These are phyloP conservation scores for Scutellaria galericulata DNA, from an alignment of 257 asterid genomes.

Conservation along the genomic window DNA sequence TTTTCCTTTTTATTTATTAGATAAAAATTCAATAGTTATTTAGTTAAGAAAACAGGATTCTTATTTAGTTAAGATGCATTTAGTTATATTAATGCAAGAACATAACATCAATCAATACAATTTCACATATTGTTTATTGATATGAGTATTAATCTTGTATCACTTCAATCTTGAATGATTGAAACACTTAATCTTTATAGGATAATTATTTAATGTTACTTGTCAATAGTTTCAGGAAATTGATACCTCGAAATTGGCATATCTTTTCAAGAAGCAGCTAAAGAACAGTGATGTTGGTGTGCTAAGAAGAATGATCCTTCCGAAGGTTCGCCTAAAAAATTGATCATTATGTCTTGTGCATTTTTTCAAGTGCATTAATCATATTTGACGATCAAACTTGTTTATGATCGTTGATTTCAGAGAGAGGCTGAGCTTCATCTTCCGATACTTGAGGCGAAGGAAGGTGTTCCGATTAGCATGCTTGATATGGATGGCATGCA, in stretches of 20 bases:
- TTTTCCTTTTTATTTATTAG: too few relatives aligned
- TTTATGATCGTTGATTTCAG: conserved; percentile 35
- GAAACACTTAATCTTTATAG: too few relatives aligned
- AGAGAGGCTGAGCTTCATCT: conserved; percentile 59
- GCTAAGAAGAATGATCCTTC: conserved; percentile 58
- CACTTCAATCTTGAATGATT: too few relatives aligned
- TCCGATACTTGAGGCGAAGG: conserved; percentile 54
- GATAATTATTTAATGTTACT: too few relatives aligned
- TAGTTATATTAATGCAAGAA: too few relatives aligned
- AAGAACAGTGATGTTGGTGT: conserved; percentile 56
- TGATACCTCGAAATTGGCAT: conserved; percentile 42
- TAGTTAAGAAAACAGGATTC: too few relatives aligned
- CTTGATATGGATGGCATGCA: conserved; percentile 63
- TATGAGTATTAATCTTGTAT: too few relatives aligned
- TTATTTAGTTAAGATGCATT: too few relatives aligned
- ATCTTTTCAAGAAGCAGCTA: conserved; percentile 64
- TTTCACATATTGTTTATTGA: too few relatives aligned
- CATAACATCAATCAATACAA: too few relatives aligned
- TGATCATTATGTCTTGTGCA: neutral
- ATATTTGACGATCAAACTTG: neutral
- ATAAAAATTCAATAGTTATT: too few relatives aligned
- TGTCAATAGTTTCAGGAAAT: conserved; percentile 35
- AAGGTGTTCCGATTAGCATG: conserved; percentile 53
- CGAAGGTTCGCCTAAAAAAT: conserved; percentile 44
- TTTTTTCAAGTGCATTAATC: neutral